Percentiles rank a stretch among this genome's conserved stretches.
phyloP scores from a whole-genome alignment of 2,329 filamentous ascomycete genomes.

The Pseudocercospora macadamiae region DNA sequence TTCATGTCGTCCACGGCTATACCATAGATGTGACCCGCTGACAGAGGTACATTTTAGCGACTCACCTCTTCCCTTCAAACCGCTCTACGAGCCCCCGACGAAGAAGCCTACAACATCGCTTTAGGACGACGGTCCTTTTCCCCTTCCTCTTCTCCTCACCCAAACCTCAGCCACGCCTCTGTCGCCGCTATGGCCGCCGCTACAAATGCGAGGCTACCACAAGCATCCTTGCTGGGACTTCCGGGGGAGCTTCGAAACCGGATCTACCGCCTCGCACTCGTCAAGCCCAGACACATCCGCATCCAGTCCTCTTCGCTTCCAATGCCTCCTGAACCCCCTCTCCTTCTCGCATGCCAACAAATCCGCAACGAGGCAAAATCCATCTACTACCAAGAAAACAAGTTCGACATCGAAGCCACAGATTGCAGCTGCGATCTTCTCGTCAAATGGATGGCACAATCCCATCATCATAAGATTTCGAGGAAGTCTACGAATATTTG shows the following conservation, averaged over 20 bases:
- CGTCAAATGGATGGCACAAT: conserved; percentile 8
- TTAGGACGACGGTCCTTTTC: no score
- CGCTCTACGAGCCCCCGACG: no score
- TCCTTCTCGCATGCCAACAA: conserved; percentile 15
- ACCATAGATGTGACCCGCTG: no score
- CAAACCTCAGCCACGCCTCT: no score
- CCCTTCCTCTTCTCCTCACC: no score
- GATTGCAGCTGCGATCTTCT: conserved; percentile 7
- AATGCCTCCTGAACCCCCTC: neutral
- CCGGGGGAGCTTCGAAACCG: neutral
- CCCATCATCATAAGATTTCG: conserved; percentile 3
- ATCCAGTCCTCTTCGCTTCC: neutral
- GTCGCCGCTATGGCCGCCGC: no score
- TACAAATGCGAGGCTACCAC: no score
- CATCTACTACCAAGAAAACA: conserved; percentile 26
- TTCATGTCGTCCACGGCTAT: no score
- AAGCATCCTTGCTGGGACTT: no score
- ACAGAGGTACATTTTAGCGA: no score
- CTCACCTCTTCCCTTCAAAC: no score
- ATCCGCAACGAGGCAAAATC: conserved; percentile 11
- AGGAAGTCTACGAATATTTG: conserved; percentile 5
- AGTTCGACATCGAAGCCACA: conserved; percentile 17
- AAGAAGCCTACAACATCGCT: no score
- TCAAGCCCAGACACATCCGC: neutral
- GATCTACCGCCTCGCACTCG: neutral